phyloP scores from a whole-genome alignment of 2,329 filamentous ascomycete species.

The Fusarium denticulatum region DNA sequence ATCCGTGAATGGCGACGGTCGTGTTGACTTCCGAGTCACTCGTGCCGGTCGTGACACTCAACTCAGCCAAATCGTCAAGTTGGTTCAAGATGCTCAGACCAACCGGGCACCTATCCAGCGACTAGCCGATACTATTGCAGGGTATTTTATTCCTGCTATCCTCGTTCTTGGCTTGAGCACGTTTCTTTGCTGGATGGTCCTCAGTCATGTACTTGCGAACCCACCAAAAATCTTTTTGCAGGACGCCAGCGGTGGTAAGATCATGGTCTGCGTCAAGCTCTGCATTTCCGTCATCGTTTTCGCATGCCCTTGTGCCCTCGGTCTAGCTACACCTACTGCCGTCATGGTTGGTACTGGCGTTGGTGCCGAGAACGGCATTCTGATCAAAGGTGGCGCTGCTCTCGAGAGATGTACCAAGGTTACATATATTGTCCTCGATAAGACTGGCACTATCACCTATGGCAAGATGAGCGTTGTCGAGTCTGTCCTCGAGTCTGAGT shows the following conservation, averaged over 20 bases:
- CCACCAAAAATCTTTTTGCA: conserved; percentile 90
- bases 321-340: conserved; percentile 92
- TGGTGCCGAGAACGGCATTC: conserved; percentile 92
- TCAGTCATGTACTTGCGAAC: conserved; percentile 84
- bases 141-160: conserved; percentile 93
- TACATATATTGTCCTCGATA: conserved; percentile 91
- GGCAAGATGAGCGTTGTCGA: conserved; percentile 94
- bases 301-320: conserved; percentile 96
- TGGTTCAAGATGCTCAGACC: conserved; percentile 98
- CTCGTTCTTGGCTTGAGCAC: conserved; percentile 84
- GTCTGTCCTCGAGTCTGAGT: conserved; percentile 71
- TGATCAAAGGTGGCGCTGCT: conserved; percentile 96
- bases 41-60: conserved; percentile 94
- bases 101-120: conserved; percentile 93
- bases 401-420: conserved; percentile 91
- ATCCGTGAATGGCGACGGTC: conserved; percentile 93
- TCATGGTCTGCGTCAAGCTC: conserved; percentile 97
- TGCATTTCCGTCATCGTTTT: conserved; percentile 99
- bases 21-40: conserved; percentile 91
- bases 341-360: conserved; percentile 99
- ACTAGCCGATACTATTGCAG: conserved; percentile 88
- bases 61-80: conserved; percentile 95
- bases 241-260: conserved; percentile 83
- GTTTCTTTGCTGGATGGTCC: conserved; percentile 92
- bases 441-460: conserved; percentile 93